Conservation (phyloP, 345 rosid species). For the Melaleuca quinquenervia region DNA sequence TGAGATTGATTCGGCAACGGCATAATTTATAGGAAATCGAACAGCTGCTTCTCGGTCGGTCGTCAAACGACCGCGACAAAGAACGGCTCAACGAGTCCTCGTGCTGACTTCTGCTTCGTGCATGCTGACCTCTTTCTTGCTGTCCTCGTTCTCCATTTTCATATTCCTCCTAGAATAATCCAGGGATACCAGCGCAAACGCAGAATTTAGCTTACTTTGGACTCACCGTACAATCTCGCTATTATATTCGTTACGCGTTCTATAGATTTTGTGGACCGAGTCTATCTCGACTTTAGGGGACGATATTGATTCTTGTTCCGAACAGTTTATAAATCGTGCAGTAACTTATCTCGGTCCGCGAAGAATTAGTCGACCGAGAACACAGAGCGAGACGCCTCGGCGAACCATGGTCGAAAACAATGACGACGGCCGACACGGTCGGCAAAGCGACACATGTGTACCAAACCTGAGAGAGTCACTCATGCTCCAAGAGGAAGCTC, state of each 20-base stretch:
- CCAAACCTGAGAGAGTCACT: neutral
- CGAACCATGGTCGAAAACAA: neutral
- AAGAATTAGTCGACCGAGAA: neutral
- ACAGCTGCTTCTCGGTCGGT: neutral
- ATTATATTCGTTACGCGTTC: neutral
- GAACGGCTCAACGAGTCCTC: neutral
- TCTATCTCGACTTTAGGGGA: neutral
- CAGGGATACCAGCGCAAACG: neutral
- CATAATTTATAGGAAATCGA: neutral
- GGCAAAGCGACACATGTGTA: neutral
- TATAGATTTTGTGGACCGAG: neutral
- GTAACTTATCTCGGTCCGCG: neutral
- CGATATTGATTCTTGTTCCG: no score
- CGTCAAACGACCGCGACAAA: neutral
- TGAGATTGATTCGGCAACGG: neutral
- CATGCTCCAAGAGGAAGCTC: neutral
- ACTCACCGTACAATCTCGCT: neutral
- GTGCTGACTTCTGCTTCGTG: neutral
- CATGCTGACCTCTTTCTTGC: neutral
- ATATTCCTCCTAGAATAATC: neutral
- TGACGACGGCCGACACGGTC: neutral
- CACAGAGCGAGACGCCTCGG: no score
- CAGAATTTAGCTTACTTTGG: neutral
- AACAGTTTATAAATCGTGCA: neutral
- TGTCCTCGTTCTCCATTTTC: neutral